Base-by-base conservation (phyloP, 371 early-diverging fungal species). In the Mucor irregularis region DNA sequence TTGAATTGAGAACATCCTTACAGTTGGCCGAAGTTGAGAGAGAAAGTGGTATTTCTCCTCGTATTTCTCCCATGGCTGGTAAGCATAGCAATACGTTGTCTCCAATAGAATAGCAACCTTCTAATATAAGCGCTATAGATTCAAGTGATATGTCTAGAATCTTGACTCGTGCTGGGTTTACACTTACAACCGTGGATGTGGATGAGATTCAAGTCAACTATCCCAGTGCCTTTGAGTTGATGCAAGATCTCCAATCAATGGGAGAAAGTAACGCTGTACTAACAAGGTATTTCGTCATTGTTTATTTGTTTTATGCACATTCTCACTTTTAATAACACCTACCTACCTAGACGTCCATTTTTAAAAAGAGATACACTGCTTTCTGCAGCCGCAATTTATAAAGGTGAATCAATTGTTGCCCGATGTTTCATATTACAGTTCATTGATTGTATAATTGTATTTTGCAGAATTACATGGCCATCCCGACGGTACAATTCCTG, bases 231-330 rank as follows among this genome's bases (percentile, higher is more conserved):
- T 89, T 92, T 69, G 95, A 97, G 58, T 70, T 98, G 50, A 87
- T 98, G 76, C 75, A 86, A 38, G 98, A 98, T 69, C 70, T 98
- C 29, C 78, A 83, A 37, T 82, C 89, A 9, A 98, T 98, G 98
- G 98, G 97, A 5, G 98, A 98, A 72, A 88, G 83, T 40, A 98
- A 96, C 63, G 94, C 97, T 2, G 85, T 96, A 2, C 58, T 90
- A n/a, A 79, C 73, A 33, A 76, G 90, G 90, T 90, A 75, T 42
- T 25, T 14, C 14, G 34, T 8, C 6, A 2, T 31, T 11, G 6
- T 38, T 34, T 44, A 26, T 43, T 43, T 31, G 17, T 51, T 31
- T 21, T 24, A 44, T 28, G 22, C 25, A 25, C 13, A 11, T 26
- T 42, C 17, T 44, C 37, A 29, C 33, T 53, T 26, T 28, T 33